phyloP scores from a whole-genome alignment of 176 grass and related monocot species.

The Musa troglodytarum region DNA sequence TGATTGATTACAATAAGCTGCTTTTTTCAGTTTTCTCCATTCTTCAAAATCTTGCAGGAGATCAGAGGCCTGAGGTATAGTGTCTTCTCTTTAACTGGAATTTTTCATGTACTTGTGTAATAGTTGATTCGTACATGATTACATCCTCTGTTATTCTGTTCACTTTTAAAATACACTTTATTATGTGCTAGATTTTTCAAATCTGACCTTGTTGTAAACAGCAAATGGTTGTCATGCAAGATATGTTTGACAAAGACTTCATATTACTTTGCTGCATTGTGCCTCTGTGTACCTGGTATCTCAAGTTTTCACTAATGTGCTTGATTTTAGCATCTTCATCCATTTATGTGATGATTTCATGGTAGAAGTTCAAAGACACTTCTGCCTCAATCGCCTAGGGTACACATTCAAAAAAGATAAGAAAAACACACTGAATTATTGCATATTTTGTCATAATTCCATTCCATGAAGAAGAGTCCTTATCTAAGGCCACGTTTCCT shows the following conservation, averaged over 20 bases:
- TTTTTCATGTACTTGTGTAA: neutral
- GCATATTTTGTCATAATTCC: too few relatives aligned
- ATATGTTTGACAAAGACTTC: neutral
- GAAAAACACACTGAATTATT: neutral
- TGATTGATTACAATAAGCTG: slow-evolving; percentile 75
- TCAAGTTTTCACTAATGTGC: too few relatives aligned
- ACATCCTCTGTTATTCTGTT: neutral
- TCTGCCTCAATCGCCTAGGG: too few relatives aligned
- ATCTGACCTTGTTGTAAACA: neutral
- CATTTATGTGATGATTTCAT: neutral
- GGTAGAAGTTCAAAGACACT: neutral
- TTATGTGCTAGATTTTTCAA: neutral
- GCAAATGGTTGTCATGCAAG: neutral
- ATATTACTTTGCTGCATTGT: neutral
- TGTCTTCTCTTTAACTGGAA: slow-evolving; percentile 15
- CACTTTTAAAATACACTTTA: neutral
- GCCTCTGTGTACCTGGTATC: too few relatives aligned
- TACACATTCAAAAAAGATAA: neutral
- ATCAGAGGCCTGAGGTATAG: slow-evolving; percentile 90
- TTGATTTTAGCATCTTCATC: neutral
- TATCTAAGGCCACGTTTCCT: too few relatives aligned
- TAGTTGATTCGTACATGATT: neutral
- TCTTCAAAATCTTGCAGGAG: slow-evolving; percentile 72
- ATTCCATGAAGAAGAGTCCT: too few relatives aligned
- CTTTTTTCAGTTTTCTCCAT: slow-evolving; percentile 90